Base-by-base conservation (phyloP, 2,329 filamentous ascomycete genomes). In the Camillea tinctor region DNA sequence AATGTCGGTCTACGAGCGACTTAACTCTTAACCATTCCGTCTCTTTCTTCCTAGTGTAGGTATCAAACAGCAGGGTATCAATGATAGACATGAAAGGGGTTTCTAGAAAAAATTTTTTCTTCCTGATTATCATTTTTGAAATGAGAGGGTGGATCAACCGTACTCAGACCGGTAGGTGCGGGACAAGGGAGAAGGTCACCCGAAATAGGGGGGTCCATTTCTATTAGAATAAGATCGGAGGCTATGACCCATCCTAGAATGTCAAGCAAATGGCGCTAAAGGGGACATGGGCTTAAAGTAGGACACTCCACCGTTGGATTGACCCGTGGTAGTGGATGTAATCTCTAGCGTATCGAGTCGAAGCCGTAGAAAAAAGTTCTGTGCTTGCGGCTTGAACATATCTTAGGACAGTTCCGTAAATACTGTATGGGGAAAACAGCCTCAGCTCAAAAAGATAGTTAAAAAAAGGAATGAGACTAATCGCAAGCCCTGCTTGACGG, bases 291-390 rank as follows among this genome's bases (percentile, higher is more conserved):
- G 55, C 64, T 64, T 55, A 55, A 52, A 53, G 58, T 56, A 58
- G 53, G 52, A 15, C 44, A 56, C 54, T 63, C 64, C 63, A 64
- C 63, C 57, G 62, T 60, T 74, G 70, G 70, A 69, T 64, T 63
- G 71, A 75, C 73, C 73, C 73, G 65, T 67, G 70, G 71, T 66
- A 69, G 72, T 74, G 73, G 72, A 58, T 67, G 68, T 73, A 75
- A 71, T 71, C 64, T 71, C 64, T 65, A 30, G 26, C 1, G 26
- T 30, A 65, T 54, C 59, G 55, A 65, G 56, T 67, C 58, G 58
- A 63, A 63, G 60, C 60, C 60, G 58, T 59, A 64, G 59, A 66
- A 60, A 60, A 63, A 49, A 56, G 51, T 21, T 48, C 40, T 20
- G 40, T 24, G 44, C 56, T 60, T 65, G 65, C 62, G 65, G 62